Base-by-base conservation (phyloP, 306 rosid genomes). In the Betula pendula region DNA sequence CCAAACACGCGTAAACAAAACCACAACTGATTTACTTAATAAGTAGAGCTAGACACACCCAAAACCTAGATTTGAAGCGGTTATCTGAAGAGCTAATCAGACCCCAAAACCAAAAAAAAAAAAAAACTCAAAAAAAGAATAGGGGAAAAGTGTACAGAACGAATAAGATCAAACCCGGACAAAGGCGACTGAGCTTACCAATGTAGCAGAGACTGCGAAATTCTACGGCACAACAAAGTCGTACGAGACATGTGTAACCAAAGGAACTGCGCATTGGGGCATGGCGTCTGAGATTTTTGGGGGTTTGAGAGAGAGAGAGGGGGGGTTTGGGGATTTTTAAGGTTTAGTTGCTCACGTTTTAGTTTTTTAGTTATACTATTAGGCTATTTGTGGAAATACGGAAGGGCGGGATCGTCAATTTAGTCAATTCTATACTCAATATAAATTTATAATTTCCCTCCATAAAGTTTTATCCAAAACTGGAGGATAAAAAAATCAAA, bases 141-240 rank as follows among this genome's bases (percentile, higher is more conserved):
- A 20, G 27, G 50, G 52, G 20, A 79, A 80, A 2, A 73, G 8
- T 16, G 8, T 12, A 51, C 68, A 67, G 68, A 78, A 73, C 70
- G 33, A 35, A 74, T 67, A 77, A 82, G 92, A 89, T 88, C 88
- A 91, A 77, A 78, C 65, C 24, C 38, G 45, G 20, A 48, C 13
- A 62, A 9, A 35, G 48, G 6, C 7, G 78, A 79, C 70, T 52
- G 58, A 72, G 67, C 85, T 79, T 83, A 85, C 92, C 90, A 94
- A 93, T 93, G 97, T 51, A 80, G 77, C 66, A 73, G 66, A 79
- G 25, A 71, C 80, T 19, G 45, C 31, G 69, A 38, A 83, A 80
- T 67, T 58, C 66, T 35, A 43, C n/a, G 69, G 78, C 66, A 87
- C 80, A 51, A 47, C 38, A 66, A 77, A 5, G 66, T 20, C 53